Evolutionary conservation across 352 stramenopile species (phyloP), one percentile per base, ranked within the genome.

Genomic region (Phytopythium helicoides): DNA sequence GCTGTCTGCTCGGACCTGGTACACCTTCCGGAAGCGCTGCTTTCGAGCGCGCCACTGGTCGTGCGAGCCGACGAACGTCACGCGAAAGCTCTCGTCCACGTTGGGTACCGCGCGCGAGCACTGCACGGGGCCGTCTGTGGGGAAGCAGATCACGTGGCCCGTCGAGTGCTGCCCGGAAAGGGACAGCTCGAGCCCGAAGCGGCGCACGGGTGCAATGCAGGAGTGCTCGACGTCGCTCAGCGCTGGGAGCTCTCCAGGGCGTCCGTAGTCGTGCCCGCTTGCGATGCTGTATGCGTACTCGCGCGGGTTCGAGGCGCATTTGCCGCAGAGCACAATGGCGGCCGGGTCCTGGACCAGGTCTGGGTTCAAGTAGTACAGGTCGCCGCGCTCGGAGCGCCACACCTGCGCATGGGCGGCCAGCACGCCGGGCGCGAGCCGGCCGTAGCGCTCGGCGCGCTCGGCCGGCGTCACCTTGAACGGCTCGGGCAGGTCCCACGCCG

Each of bases 241-340:
- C 19, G 12, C 9, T 7, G 60, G 51, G 6, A 68, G 28, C 10
- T 44, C 4, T 8, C 25, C 46, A 11, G 53, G 7, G 0, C 60
- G n/a, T 26, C 60, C 60, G 19, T 68, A 68, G 21, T 63, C 60
- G 47, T 68, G 54, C 3, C 55, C 60, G 39, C 34, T 41, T 15
- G 51, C 60, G 1, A 68, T 47, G 46, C 54, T 68, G 33, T 63
- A 68, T 26, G 56, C 51, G 21, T 33, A 54, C 1, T 37, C 28
- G 1, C 46, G 36, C 0, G 58, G 58, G 6, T 46, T 38, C 0
- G 2, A n/a, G 16, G 34, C 6, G 25, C 60, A 64, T 15, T 47
- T 64, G 9, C 52, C 15, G 21, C 60, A 68, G 3, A 64, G 35
- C 3, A 40, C 18, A 35, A 64, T 61, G 8, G 19, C 53, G 0